These are phyloP conservation scores for Ceratocystis harringtonii DNA, from an alignment of 2,329 filamentous ascomycete genomes.

Conservation along the genomic window DNA sequence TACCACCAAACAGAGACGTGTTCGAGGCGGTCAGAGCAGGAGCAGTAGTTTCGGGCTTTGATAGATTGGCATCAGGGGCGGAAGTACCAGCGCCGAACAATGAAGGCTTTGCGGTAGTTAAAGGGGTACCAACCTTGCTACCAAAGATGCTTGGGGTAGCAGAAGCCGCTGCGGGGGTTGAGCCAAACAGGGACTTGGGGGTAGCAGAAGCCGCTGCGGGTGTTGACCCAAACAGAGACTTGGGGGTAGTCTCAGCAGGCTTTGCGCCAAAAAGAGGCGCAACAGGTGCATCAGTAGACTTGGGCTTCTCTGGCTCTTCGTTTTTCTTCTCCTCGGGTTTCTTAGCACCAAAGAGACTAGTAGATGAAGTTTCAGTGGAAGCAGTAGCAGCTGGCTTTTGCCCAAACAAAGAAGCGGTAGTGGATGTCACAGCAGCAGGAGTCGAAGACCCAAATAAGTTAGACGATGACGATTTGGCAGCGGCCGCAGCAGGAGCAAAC, in stretches of 20 bases:
- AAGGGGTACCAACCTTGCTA: background rate
- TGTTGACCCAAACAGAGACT: constrained; percentile 12
- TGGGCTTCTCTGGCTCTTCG: constrained; percentile 16
- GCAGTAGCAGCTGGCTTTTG: constrained; percentile 24
- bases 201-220: constrained; percentile 9
- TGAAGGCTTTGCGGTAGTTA: background rate
- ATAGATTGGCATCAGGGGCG: background rate
- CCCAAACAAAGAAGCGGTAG: constrained; percentile 19
- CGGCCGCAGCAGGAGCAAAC: constrained; percentile 29
- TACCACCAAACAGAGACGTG: constrained; percentile 6
- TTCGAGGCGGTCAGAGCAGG: background rate
- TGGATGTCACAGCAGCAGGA: constrained; percentile 22
- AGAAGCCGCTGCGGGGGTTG: constrained; percentile 6
- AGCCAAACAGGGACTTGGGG: constrained; percentile 14
- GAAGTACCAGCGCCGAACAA: constrained; percentile 2
- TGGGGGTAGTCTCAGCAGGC: constrained; percentile 12
- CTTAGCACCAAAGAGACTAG: constrained; percentile 26
- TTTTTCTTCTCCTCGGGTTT: constrained; percentile 20
- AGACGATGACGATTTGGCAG: constrained; percentile 7
- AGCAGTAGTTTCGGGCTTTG: background rate
- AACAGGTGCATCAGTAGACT: constrained; percentile 13
- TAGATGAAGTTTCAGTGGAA: constrained; percentile 24
- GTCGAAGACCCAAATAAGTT: constrained; percentile 18
- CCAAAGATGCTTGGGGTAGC: constrained; percentile 17
- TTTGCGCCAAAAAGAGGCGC: constrained; percentile 20